Percentiles rank a stretch among this genome's conserved stretches.
These are phyloP conservation scores for Sungouiella thailandica DNA, from an alignment of 805 yeast genomes.

Conservation along the genomic window DNA sequence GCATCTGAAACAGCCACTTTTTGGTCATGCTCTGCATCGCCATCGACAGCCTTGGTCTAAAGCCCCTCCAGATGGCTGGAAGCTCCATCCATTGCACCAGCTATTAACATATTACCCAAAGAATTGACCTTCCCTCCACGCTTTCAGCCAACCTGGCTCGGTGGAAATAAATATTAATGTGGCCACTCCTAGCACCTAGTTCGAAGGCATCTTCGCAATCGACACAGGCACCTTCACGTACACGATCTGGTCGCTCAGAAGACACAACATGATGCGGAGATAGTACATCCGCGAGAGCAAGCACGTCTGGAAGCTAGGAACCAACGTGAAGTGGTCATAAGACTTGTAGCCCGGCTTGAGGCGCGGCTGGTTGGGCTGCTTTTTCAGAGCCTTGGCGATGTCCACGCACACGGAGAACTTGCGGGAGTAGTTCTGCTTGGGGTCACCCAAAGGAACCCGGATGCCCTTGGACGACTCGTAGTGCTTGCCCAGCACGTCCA, in stretches of 20 bases:
- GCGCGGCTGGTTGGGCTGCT: constrained; percentile 7
- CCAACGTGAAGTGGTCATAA: constrained; percentile 25
- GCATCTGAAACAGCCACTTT: too few relatives aligned
- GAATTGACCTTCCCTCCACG: too few relatives aligned
- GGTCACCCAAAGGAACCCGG: constrained; percentile 5
- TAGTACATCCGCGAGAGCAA: constrained; percentile 31
- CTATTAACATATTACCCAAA: too few relatives aligned
- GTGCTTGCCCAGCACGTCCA: constrained; percentile 19
- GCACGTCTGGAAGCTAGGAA: constrained; percentile 38
- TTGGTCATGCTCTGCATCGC: too few relatives aligned
- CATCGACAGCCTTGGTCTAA: too few relatives aligned
- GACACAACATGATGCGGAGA: constrained; percentile 17
- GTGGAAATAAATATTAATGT: too few relatives aligned
- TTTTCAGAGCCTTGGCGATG: constrained; percentile 19
- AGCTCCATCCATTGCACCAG: too few relatives aligned
- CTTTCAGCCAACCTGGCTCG: too few relatives aligned
- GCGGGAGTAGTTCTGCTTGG: constrained; percentile 15
- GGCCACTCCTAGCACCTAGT: too few relatives aligned
- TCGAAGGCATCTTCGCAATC: constrained; percentile 16
- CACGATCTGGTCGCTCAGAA: constrained; percentile 18
- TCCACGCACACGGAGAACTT: constrained; percentile 23
- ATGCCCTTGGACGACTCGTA: constrained; percentile 3
- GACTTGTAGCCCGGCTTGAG: constrained; percentile 9
- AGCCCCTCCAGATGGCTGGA: too few relatives aligned
- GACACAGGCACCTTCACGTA: constrained; percentile 28